These are phyloP conservation scores for Neofusicoccum parvum DNA, from an alignment of 2,329 filamentous ascomycete species.

Conservation along the genomic window DNA sequence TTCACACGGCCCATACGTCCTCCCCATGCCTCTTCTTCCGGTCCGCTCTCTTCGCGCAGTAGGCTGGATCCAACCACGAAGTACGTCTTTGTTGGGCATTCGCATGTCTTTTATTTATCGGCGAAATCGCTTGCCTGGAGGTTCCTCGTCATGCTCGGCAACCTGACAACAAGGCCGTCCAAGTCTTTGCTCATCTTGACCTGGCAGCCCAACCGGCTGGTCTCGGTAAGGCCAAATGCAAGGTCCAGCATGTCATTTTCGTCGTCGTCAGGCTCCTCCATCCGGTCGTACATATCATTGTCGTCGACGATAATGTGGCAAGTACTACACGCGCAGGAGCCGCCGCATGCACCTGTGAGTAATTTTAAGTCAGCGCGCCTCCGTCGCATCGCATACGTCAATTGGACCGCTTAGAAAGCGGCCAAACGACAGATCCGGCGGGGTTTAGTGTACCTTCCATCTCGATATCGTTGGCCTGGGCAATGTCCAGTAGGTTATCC, in stretches of 20 bases:
- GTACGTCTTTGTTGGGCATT: not conserved
- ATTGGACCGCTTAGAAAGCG: not conserved
- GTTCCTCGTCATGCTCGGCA: conserved; percentile 94
- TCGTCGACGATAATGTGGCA: conserved; percentile 86
- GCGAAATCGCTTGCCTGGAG: conserved; percentile 90
- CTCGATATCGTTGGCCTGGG: conserved; percentile 90
- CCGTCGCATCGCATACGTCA: not conserved
- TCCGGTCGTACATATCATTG: conserved; percentile 73
- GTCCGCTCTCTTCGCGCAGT: not conserved
- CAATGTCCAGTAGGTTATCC: conserved; percentile 93
- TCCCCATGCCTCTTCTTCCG: not conserved
- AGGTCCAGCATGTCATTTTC: conserved; percentile 91
- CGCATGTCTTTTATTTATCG: conserved; percentile 29
- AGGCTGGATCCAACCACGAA: not conserved
- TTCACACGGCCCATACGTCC: not conserved
- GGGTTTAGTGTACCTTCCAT: conserved; percentile 69
- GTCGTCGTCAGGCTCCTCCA: conserved; percentile 76
- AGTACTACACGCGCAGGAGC: conserved; percentile 89
- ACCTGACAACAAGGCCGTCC: conserved; percentile 79
- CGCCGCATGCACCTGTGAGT: conserved; percentile 76
- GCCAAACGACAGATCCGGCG: not conserved
- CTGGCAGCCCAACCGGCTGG: conserved; percentile 81
- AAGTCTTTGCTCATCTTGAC: conserved; percentile 89
- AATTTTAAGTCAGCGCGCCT: not conserved
- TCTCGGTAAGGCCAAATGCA: conserved; percentile 88